A percentile compares a stretch with the other conserved stretches of the same genome.
These are phyloP conservation scores for Phytopythium ostracodes DNA, from an alignment of 352 stramenopile species.

Conservation along the genomic window DNA sequence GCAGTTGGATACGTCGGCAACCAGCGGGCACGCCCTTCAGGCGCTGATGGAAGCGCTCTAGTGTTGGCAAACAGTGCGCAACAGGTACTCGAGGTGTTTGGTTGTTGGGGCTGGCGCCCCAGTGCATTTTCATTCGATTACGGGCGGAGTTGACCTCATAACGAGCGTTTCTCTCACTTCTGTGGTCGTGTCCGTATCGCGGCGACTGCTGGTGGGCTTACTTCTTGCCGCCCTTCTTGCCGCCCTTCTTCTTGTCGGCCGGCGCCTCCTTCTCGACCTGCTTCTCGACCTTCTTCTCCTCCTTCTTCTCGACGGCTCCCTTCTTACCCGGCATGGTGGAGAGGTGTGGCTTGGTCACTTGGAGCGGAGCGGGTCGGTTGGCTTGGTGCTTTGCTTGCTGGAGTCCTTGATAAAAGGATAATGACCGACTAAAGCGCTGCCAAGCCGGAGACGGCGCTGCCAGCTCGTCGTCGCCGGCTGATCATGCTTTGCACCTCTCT, in stretches of 20 bases:
- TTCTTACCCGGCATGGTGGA: constrained; percentile 7
- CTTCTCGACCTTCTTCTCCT: constrained; percentile 24
- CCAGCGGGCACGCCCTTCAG: constrained; percentile 20
- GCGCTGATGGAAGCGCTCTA: constrained; percentile 20
- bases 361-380: neutral
- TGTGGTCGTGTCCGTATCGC: no score
- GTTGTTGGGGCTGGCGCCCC: neutral
- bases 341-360: neutral
- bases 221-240: constrained; percentile 61
- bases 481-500: no score
- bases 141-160: neutral
- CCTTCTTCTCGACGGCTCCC: constrained; percentile 16
- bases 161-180: neutral
- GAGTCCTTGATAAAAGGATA: neutral
- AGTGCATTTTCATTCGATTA: constrained; percentile 2
- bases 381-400: neutral
- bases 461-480: neutral
- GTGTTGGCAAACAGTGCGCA: constrained; percentile 7
- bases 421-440: neutral
- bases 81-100: neutral
- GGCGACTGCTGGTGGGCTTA: no score
- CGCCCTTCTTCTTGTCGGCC: constrained; percentile 32
- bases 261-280: constrained; percentile 19
- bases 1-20: constrained; percentile 3
- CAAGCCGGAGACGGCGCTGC: no score